Conservation (phyloP, 2,329 filamentous ascomycete species). For the Pseudodiploospora longispora region DNA sequence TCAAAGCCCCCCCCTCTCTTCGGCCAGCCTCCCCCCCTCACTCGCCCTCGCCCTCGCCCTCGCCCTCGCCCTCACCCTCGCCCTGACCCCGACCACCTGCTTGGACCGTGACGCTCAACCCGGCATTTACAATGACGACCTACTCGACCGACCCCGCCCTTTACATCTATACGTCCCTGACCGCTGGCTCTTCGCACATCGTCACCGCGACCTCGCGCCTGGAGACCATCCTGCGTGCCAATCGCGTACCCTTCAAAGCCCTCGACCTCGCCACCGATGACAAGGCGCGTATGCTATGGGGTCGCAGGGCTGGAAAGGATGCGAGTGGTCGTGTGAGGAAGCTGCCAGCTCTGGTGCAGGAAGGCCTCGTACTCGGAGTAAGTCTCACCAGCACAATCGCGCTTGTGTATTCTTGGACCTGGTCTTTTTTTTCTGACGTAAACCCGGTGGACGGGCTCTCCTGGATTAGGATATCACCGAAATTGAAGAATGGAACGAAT, state of each 20-base stretch:
- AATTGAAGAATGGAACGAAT: constrained; percentile 99
- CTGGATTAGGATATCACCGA: constrained; percentile 71
- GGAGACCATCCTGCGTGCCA: constrained; percentile 92
- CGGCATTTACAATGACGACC: constrained; percentile 25
- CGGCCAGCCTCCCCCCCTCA: too few species aligned
- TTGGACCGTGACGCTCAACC: too few species aligned
- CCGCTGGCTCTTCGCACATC: constrained; percentile 90
- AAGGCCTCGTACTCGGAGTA: constrained; percentile 78
- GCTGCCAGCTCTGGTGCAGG: constrained; percentile 81
- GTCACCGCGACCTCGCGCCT: constrained; percentile 92
- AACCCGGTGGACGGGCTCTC: not conserved
- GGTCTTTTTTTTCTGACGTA: not conserved
- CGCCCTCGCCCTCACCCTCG: too few species aligned
- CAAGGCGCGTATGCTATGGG: constrained; percentile 81
- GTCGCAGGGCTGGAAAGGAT: constrained; percentile 69
- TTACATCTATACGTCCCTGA: constrained; percentile 94
- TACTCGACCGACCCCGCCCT: constrained; percentile 61
- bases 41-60: too few species aligned
- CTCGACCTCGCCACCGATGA: constrained; percentile 88
- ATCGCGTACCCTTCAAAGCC: constrained; percentile 88
- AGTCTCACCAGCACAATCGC: constrained; percentile 27
- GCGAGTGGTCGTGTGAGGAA: constrained; percentile 57
- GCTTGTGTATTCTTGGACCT: not conserved
- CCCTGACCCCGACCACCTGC: too few species aligned
- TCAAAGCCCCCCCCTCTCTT: too few species aligned